Percentiles rank a stretch among this genome's conserved stretches.
These are phyloP conservation scores for Luvunga scandens DNA, from an alignment of 345 rosid genomes.

Conservation along the genomic window DNA sequence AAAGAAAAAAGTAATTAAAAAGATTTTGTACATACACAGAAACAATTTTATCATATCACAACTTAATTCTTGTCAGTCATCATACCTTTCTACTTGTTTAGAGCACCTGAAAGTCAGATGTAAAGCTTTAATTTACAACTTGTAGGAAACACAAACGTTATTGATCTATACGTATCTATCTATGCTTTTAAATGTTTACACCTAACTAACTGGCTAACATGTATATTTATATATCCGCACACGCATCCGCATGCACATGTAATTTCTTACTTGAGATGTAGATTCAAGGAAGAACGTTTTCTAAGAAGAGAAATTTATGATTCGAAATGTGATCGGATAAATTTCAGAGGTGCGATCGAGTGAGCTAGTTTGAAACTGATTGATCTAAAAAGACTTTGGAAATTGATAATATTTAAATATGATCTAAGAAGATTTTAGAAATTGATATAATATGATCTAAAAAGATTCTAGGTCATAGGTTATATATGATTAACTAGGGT, in stretches of 20 bases:
- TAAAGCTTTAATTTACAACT: background rate
- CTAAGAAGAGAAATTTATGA: background rate
- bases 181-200: background rate
- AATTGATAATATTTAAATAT: no score
- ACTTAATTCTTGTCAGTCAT: no score
- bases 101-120: slow-evolving; percentile 4
- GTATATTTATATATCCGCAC: background rate
- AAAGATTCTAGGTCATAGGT: background rate
- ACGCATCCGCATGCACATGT: background rate
- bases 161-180: background rate
- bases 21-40: background rate
- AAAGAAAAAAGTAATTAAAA: no score
- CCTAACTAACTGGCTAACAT: background rate
- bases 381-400: no score
- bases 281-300: no score
- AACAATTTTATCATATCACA: background rate
- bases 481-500: slow-evolving; percentile 6
- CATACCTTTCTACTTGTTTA: background rate
- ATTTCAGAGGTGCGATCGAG: no score
- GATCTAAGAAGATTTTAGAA: no score
- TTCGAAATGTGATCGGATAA: background rate
- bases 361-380: no score
- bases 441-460: background rate
- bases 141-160: background rate
- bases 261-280: background rate